Percentiles rank a stretch among this genome's conserved stretches.
Evolutionary conservation across 257 asterid genomes (phyloP).

Genomic region (Przewalskia tangutica): DNA sequence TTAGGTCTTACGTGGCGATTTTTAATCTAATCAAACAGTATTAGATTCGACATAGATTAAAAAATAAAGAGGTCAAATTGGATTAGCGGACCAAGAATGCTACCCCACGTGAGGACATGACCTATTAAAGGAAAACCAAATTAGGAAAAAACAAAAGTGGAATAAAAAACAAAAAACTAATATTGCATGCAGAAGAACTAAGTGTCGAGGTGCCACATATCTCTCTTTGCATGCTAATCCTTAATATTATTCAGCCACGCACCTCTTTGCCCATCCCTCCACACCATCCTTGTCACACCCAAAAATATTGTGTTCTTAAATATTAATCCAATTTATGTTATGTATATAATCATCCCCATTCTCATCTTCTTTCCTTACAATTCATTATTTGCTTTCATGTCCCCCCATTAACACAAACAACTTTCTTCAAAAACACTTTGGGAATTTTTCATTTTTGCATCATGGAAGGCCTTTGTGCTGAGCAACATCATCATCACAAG

Average conservation of each 20-base stretch:
- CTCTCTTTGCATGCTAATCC: conserved; percentile 45
- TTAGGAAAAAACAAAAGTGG: neutral
- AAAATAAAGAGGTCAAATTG: neutral
- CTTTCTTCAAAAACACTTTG: neutral
- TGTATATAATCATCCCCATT: neutral
- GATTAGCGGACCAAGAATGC: neutral
- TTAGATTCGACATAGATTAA: neutral
- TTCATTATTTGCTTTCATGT: neutral
- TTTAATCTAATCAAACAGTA: neutral
- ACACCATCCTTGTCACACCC: conserved; percentile 49
- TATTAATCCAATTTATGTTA: neutral
- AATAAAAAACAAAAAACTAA: neutral
- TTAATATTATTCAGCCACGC: conserved; percentile 77
- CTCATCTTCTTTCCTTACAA: neutral
- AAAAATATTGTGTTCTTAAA: neutral
- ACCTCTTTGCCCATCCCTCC: conserved; percentile 58
- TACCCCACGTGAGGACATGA: neutral
- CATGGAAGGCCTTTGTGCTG: conserved; percentile 54
- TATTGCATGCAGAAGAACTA: conserved; percentile 47
- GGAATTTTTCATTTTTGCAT: neutral
- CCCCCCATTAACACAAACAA: neutral
- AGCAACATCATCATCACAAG: conserved; percentile 26
- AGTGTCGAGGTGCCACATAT: conserved; percentile 72
- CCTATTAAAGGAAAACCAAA: neutral
- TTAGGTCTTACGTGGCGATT: neutral